Evolutionary conservation across 371 early-diverging fungal genomes (phyloP), one percentile per base, ranked within the genome.

Genomic region (Rhizomucor pusillus): DNA sequence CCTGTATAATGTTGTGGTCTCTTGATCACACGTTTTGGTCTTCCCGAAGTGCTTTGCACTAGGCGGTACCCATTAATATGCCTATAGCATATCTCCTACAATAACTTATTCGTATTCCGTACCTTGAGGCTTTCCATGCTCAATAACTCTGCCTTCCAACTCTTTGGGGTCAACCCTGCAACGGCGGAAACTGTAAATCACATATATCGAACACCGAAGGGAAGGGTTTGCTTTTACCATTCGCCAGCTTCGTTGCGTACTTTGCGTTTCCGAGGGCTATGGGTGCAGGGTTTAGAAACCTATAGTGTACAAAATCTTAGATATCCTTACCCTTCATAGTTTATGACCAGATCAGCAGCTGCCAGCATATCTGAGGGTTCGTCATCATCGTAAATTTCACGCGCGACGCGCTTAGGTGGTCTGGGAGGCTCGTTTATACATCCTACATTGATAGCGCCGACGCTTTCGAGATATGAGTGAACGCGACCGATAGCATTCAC

Each of bases 401-500:
- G 61, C 19, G 64, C 53, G 11, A 52, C 50, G 6, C 69, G 64
- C 46, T 57, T 55, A 10, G 67, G 65, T 11, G 69, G 73, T 12
- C 73, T 58, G 19, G 73, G 75, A 23, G 71, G 69, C 45, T 58
- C 57, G 36, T 69, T 67, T 1, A 57, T 59, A 43, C 72, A 70
- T 40, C 74, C 77, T 10, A 82, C 68, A 56, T 95, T 95, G 59
- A 95, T 94, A 12, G 82, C 87, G 6, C 89, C 89, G 19, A 87
- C 63, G n/a, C 61, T 66, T 61, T 95, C 94, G 24, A 96, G 68
- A 68, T 88, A 95, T 14, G 80, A 59, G 66, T 94, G 95, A 5
- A 96, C 89, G 5, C 95, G 77, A 2, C 90, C 86, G 29, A 96
- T 92, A 1, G 94, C 94, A 67, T 96, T 92, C 16, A 95, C 95